phyloP scores from a whole-genome alignment of 2,329 filamentous ascomycete genomes.

The Diaporthe aspalathi region DNA sequence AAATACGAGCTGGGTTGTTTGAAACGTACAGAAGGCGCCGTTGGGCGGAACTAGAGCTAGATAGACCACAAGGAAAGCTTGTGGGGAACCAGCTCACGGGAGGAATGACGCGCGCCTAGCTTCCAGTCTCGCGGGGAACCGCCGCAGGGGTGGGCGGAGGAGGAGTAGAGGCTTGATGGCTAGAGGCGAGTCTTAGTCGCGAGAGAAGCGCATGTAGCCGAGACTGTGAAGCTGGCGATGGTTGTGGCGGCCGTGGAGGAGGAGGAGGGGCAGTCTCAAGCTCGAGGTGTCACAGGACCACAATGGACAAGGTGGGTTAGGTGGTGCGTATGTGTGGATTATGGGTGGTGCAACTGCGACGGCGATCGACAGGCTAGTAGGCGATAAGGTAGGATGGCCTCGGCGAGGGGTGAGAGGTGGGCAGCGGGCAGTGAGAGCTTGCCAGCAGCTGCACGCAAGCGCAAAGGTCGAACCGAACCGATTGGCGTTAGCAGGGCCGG shows the following conservation, averaged over 20 bases:
- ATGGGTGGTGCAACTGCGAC: slow-evolving; percentile 21
- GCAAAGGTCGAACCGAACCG: slow-evolving; percentile 10
- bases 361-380: slow-evolving; percentile 23
- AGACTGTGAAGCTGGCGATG: slow-evolving; percentile 9
- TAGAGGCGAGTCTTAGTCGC: not conserved
- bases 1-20: slow-evolving; percentile 31
- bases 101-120: slow-evolving; percentile 23
- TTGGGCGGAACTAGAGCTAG: slow-evolving; percentile 30
- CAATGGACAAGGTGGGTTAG: slow-evolving; percentile 19
- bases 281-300: slow-evolving; percentile 34
- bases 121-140: not conserved
- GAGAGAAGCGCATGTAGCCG: slow-evolving; percentile 20
- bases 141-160: not conserved
- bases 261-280: slow-evolving; percentile 34
- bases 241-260: not conserved
- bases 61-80: slow-evolving; percentile 10
- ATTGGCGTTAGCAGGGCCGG: slow-evolving; percentile 27
- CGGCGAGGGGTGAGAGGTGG: slow-evolving; percentile 6
- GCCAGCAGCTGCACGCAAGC: slow-evolving; percentile 27
- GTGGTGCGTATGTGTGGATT: slow-evolving; percentile 6
- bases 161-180: not conserved
- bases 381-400: slow-evolving; percentile 33
- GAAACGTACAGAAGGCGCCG: slow-evolving; percentile 38
- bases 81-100: slow-evolving; percentile 25
- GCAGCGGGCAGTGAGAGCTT: slow-evolving; percentile 22